phyloP scores from a whole-genome alignment of 2,329 filamentous ascomycete species.

The Beauveria australis region DNA sequence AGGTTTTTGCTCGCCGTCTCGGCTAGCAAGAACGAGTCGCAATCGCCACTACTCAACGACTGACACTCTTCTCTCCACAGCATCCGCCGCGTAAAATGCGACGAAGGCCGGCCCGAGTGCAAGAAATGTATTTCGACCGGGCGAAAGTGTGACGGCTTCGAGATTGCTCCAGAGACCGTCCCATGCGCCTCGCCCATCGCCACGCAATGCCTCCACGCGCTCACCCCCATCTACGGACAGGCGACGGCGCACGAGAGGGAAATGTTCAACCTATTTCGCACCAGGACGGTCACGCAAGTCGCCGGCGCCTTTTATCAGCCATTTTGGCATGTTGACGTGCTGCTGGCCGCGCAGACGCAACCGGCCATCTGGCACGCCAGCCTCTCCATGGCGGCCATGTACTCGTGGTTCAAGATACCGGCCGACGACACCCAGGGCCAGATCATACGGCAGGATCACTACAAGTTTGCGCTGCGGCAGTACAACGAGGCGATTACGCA shows the following conservation, averaged over 20 bases:
- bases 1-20: neutral
- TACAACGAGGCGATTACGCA: constrained; percentile 8
- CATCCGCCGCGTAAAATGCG: constrained; percentile 21
- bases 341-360: constrained; percentile 7
- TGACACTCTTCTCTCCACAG: constrained; percentile 7
- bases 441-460: neutral
- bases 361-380: constrained; percentile 12
- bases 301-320: constrained; percentile 9
- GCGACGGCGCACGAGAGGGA: neutral
- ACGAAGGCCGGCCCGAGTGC: constrained; percentile 20
- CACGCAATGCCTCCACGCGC: neutral
- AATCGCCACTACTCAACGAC: neutral
- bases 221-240: constrained; percentile 1
- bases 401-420: constrained; percentile 2
- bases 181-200: neutral
- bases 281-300: constrained; percentile 6
- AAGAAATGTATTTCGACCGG: constrained; percentile 17
- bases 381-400: constrained; percentile 9
- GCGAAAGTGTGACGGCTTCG: constrained; percentile 16
- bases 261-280: constrained; percentile 11
- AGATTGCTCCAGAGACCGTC: neutral
- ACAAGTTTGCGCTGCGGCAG: constrained; percentile 7
- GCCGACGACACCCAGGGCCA: neutral
- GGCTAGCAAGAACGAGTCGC: neutral
- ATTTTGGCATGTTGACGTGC: constrained; percentile 10